Percentiles rank a stretch among this genome's conserved stretches.
These are phyloP conservation scores for Plenodomus tracheiphilus DNA, from an alignment of 2,329 filamentous ascomycete genomes.

Conservation along the genomic window DNA sequence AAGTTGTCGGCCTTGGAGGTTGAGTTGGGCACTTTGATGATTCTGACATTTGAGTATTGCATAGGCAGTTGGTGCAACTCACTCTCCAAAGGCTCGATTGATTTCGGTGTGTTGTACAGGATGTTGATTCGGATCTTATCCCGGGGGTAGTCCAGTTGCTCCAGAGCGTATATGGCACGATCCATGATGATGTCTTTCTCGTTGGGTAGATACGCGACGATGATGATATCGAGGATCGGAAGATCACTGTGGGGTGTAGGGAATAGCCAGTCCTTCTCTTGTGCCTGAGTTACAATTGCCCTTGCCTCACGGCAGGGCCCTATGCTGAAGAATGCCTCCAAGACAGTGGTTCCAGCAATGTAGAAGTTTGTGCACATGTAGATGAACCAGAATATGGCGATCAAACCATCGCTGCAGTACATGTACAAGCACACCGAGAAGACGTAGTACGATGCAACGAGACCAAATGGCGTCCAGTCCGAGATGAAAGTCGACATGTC, in stretches of 20 bases:
- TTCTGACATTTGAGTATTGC: slow-evolving; percentile 47
- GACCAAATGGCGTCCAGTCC: slow-evolving; percentile 49
- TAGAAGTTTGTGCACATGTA: slow-evolving; percentile 52
- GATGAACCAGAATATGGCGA: slow-evolving; percentile 50
- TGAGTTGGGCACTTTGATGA: slow-evolving; percentile 54
- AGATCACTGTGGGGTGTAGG: slow-evolving; percentile 48
- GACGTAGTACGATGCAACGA: slow-evolving; percentile 48
- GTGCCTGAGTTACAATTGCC: slow-evolving; percentile 42
- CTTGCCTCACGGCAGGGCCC: slow-evolving; percentile 43
- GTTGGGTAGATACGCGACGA: slow-evolving; percentile 57
- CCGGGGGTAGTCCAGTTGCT: slow-evolving; percentile 52
- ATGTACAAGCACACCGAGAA: slow-evolving; percentile 50
- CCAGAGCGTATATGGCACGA: slow-evolving; percentile 51
- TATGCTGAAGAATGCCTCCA: slow-evolving; percentile 49
- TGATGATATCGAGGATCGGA: slow-evolving; percentile 51
- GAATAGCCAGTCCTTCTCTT: slow-evolving; percentile 47
- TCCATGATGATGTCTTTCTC: slow-evolving; percentile 56
- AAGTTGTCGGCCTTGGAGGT: slow-evolving; percentile 57
- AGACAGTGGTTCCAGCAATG: slow-evolving; percentile 48
- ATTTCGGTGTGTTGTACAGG: slow-evolving; percentile 54
- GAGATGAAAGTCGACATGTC: slow-evolving; percentile 34
- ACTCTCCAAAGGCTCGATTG: slow-evolving; percentile 52
- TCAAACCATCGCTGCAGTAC: slow-evolving; percentile 41
- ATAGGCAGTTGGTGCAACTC: slow-evolving; percentile 45
- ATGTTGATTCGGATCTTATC: slow-evolving; percentile 54